Percentiles rank a stretch among this genome's conserved stretches.
phyloP scores from a whole-genome alignment of 2,329 filamentous ascomycete species.

The Colletotrichum brevisporum region DNA sequence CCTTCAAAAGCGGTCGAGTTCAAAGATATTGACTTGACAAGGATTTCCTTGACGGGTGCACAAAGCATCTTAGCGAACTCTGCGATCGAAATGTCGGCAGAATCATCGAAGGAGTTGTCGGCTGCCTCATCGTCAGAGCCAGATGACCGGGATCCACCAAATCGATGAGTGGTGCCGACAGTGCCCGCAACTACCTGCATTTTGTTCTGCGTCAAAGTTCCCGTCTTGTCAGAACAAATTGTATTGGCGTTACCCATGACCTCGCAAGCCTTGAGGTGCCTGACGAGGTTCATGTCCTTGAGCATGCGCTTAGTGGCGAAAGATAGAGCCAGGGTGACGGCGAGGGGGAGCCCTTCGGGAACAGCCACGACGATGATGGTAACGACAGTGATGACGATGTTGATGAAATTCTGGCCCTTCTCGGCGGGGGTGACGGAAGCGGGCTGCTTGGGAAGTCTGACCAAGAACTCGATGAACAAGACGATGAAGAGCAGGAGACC shows the following conservation, averaged over 20 bases:
- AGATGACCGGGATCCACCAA: slow-evolving; percentile 58
- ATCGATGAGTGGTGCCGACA: slow-evolving; percentile 68
- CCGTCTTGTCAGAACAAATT: slow-evolving; percentile 79
- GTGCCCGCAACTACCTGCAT: slow-evolving; percentile 77
- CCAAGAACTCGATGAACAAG: slow-evolving; percentile 88
- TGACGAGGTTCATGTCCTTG: slow-evolving; percentile 82
- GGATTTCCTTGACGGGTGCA: slow-evolving; percentile 63
- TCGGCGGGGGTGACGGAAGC: slow-evolving; percentile 70
- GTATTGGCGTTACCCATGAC: slow-evolving; percentile 86
- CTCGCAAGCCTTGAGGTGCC: slow-evolving; percentile 82
- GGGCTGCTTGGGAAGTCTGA: slow-evolving; percentile 68
- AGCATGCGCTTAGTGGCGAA: slow-evolving; percentile 85
- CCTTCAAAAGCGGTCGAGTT: slow-evolving; percentile 85
- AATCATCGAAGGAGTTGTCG: slow-evolving; percentile 46
- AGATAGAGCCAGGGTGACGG: slow-evolving; percentile 82
- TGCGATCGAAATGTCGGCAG: slow-evolving; percentile 57
- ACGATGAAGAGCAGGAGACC: slow-evolving; percentile 87
- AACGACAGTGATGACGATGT: slow-evolving; percentile 83
- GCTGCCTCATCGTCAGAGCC: slow-evolving; percentile 45
- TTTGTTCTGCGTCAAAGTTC: slow-evolving; percentile 77
- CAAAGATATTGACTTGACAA: slow-evolving; percentile 72
- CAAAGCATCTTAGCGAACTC: slow-evolving; percentile 64
- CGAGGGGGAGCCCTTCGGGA: slow-evolving; percentile 82
- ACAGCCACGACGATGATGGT: slow-evolving; percentile 87
- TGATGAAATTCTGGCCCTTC: slow-evolving; percentile 84